Evolutionary conservation across 768 basidiomycete genomes (phyloP), one percentile per base, ranked within the genome.

Genomic region (Naganishia onofrii): DNA sequence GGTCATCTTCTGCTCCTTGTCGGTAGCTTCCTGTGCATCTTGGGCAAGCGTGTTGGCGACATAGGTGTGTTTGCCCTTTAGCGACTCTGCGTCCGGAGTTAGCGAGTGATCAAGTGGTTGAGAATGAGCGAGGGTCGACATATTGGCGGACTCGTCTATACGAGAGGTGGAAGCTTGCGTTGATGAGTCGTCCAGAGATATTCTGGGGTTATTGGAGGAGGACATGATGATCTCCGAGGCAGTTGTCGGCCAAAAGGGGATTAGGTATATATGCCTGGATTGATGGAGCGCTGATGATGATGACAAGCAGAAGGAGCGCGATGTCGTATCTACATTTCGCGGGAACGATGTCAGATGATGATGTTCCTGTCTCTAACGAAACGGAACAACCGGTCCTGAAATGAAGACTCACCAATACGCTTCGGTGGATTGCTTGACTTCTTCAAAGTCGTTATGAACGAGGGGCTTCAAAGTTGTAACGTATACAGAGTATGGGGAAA

Each of bases 1-100:
- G 10, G 56, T 56, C 69, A 58, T 57, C 17, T 8, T 60, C 58
- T 58, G 66, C 60, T 68, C 71, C 63, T 71, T 71, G n/a, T 63
- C 53, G n/a, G 67, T 69, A 29, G 71, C 71, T 26, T 51, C 57
- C 32, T 56, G 60, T 15, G 71, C 71, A 58, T 72, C 71, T 44
- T 69, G 56, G 19, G 68, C 68, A 8, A 69, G 58, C 48, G 55
- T 52, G 57, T 69, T 58, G 42, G 21, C 60, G 23, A 46, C 38
- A 44, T 42, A 26, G 21, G 15, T 29, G 13, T 42, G 13, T 12
- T 42, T 29, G 10, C 42, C 38, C n/a, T 63, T 36, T 15, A 63
- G 15, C 17, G 60, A 63, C 60, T 63, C 60, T 12, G 38, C 1
- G n/a, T 63, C 60, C 12, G 60, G 60, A 3, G 60, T 28, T 5